Evolutionary conservation across 805 yeast species (phyloP), one percentile per base, ranked within the genome.

Genomic region (Sugiyamaella qingdaonensis): DNA sequence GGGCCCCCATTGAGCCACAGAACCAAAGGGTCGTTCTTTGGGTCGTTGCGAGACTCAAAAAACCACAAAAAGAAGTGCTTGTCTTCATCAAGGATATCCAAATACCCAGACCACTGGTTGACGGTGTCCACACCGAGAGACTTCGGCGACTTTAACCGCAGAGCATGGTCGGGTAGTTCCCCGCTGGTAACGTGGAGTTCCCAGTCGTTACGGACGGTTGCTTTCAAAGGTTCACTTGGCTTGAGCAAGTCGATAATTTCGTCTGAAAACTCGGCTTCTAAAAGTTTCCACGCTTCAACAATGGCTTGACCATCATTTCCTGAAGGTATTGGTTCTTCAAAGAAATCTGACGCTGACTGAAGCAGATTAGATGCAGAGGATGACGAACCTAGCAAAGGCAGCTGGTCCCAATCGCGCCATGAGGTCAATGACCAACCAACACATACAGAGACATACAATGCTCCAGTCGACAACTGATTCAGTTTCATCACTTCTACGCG

Each of bases 1-100:
- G 97, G 96, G 16, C 97, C 97, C 62, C 97, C 97, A 67, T 89
- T 89, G 65, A 89, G 77, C 96, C 96, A 88, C 64, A 90, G 75
- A 48, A 90, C 78, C 36, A 88, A 76, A 0, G 96, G 96, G 69
- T 88, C 96, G 55, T 78, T 86, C 58, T 73, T 73, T n/a, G 96
- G 96, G 69, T 87, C 91, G 67, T 85, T 85, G 75, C 95, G 81
- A 55, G 92, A 84, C 71, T 89, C 96, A 64, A 89, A 90, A 66
- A 84, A 85, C 91, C 94, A 77, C 64, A 74, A 78, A 73, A 88
- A 88, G 67, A 88, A 84, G 72, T 89, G 97, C 73, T 89, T 89
- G 66, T 87, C 95, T 59, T 80, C 86, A 44, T 84, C 88, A 58
- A 76, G 80, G 49, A 86, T 81, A 69, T 89, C 96, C 66, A 89